These are phyloP conservation scores for Apiospora kogelbergensis DNA, from an alignment of 2,329 filamentous ascomycete genomes.

Conservation along the genomic window DNA sequence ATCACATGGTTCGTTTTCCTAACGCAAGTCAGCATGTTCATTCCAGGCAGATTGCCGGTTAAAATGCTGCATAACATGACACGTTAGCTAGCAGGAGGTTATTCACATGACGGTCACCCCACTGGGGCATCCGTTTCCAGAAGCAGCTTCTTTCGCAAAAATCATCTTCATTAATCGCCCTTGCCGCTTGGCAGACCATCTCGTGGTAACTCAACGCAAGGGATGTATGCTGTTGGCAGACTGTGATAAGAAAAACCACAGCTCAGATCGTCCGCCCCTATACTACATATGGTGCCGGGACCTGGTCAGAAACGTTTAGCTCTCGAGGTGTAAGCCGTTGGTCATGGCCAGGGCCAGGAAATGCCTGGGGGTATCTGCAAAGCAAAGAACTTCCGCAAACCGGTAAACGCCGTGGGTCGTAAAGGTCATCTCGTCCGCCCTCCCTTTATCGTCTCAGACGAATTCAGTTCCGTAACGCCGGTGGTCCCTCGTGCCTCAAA, in stretches of 20 bases:
- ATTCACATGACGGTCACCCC: background rate
- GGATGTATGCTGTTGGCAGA: constrained; percentile 3
- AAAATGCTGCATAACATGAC: background rate
- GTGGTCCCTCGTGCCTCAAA: background rate
- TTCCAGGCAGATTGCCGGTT: background rate
- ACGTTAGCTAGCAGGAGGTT: background rate
- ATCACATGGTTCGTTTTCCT: background rate
- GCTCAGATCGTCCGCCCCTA: constrained; percentile 15
- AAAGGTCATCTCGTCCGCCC: background rate
- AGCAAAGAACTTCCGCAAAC: constrained; percentile 5
- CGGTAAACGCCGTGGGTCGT: constrained; percentile 12
- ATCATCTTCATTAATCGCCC: background rate
- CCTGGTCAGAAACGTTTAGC: constrained; percentile 6
- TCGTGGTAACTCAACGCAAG: background rate
- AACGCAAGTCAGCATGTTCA: background rate
- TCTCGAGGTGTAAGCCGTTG: background rate
- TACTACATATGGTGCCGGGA: constrained; percentile 21
- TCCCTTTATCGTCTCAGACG: constrained; percentile 1
- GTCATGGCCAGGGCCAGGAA: constrained; percentile 1
- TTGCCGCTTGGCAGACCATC: background rate
- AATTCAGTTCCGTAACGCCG: constrained; percentile 4
- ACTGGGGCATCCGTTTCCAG: background rate
- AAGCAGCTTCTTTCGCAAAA: background rate
- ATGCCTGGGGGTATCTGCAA: constrained; percentile 15
- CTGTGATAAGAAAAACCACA: constrained; percentile 21